Percentiles rank a stretch among this genome's conserved stretches.
phyloP scores from a whole-genome alignment of 2,329 filamentous ascomycete genomes.

The Stemphylium vesicarium region DNA sequence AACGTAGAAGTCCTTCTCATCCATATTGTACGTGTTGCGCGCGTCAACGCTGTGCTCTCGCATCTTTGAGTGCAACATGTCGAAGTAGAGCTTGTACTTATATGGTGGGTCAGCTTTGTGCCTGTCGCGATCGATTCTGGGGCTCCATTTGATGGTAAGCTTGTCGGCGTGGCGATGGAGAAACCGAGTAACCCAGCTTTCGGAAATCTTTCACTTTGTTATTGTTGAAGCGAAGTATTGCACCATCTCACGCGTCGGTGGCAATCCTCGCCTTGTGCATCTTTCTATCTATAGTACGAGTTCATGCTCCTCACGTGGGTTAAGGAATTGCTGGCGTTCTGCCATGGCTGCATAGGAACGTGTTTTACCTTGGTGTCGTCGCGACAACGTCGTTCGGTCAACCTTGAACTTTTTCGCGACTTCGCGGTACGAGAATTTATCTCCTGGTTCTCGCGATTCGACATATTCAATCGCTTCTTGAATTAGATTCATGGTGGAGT shows the following conservation, averaged over 20 bases:
- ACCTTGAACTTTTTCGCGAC: too few species aligned
- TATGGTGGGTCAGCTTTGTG: constrained; percentile 6
- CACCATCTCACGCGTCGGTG: neutral
- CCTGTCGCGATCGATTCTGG: constrained; percentile 4
- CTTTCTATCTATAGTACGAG: neutral
- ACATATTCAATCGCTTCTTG: too few species aligned
- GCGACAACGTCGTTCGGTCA: too few species aligned
- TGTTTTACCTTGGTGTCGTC: too few species aligned
- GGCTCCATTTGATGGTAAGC: constrained; percentile 8
- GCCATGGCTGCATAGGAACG: too few species aligned
- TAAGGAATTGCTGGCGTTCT: neutral
- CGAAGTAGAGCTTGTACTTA: constrained; percentile 15
- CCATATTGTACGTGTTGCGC: constrained; percentile 18
- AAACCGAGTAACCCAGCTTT: constrained; percentile 17
- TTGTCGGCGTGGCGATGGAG: neutral
- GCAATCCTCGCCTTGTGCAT: neutral
- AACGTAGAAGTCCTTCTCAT: constrained; percentile 12
- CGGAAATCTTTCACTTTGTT: constrained; percentile 1
- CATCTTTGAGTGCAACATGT: constrained; percentile 14
- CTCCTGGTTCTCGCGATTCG: too few species aligned
- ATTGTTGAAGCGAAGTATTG: constrained; percentile 1
- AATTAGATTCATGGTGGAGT: too few species aligned
- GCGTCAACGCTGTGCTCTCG: constrained; percentile 4
- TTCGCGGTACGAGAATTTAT: too few species aligned
- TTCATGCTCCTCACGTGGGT: neutral